These are phyloP conservation scores for Fusarium verticillioides DNA, from an alignment of 2,329 filamentous ascomycete species.

Conservation along the genomic window DNA sequence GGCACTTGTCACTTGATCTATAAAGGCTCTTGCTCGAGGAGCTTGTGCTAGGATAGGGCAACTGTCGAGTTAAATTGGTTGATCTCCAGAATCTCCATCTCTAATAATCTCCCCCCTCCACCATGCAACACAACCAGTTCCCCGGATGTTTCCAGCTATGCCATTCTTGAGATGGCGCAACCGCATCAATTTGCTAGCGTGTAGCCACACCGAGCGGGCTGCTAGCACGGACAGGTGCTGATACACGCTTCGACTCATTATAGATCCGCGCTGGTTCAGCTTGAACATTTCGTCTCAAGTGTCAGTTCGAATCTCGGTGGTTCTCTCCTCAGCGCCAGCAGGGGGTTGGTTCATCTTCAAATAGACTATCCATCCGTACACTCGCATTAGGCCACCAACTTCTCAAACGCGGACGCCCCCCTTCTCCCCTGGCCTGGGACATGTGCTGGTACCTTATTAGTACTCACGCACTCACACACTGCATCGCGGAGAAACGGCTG, in stretches of 20 bases:
- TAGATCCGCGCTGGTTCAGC: constrained; percentile 41
- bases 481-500: constrained; percentile 23
- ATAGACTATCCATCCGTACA: not conserved
- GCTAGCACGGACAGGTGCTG: constrained; percentile 32
- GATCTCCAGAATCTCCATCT: constrained; percentile 22
- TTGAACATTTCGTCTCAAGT: constrained; percentile 43
- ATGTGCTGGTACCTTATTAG: not conserved
- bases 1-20: not conserved
- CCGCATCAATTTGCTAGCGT: constrained; percentile 20
- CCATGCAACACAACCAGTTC: constrained; percentile 15
- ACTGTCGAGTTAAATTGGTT: constrained; percentile 2
- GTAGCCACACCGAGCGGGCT: constrained; percentile 14
- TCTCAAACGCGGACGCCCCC: constrained; percentile 35
- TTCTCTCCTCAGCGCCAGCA: constrained; percentile 25
- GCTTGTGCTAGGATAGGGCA: constrained; percentile 1
- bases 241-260: constrained; percentile 42
- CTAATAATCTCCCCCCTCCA: constrained; percentile 13
- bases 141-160: constrained; percentile 28
- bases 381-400: constrained; percentile 29
- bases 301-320: constrained; percentile 28
- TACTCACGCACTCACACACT: not conserved
- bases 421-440: constrained; percentile 4
- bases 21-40: not conserved
- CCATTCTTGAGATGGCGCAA: constrained; percentile 19
- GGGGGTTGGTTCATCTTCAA: constrained; percentile 22